Conservation (phyloP, 345 rosid species). For the Carallia brachiata region DNA sequence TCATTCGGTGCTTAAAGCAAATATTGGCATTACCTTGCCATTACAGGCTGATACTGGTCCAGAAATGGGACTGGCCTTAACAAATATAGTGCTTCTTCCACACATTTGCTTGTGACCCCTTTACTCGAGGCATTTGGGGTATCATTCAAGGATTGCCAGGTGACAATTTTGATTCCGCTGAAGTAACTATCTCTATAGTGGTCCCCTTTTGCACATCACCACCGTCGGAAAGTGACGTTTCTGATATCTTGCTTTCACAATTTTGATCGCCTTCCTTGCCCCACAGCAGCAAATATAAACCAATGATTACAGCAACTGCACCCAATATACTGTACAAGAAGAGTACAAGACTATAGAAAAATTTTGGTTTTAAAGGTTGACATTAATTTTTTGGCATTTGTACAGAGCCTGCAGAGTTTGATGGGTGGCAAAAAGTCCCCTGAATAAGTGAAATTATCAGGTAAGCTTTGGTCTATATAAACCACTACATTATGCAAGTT, state of each 20-base stretch:
- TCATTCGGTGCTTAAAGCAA: no score
- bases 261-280: slow-evolving; percentile 52
- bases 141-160: slow-evolving; percentile 18
- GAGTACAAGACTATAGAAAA: background rate
- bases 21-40: no score
- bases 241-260: slow-evolving; percentile 15
- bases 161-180: slow-evolving; percentile 14
- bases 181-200: slow-evolving; percentile 7
- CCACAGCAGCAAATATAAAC: slow-evolving; percentile 62
- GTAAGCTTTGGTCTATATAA: no score
- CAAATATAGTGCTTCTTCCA: no score
- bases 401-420: background rate
- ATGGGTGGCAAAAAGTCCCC: no score
- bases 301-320: slow-evolving; percentile 45
- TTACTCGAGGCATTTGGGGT: no score
- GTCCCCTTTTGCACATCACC: slow-evolving; percentile 14
- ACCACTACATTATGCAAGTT: no score
- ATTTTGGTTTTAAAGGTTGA: no score
- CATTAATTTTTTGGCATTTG: background rate
- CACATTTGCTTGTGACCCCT: no score
- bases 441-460: no score
- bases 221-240: slow-evolving; percentile 7
- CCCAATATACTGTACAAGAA: slow-evolving; percentile 50
- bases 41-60: no score
- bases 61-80: no score